phyloP scores from a whole-genome alignment of 2,329 filamentous ascomycete species.

The Neocatenulostroma microsporum region DNA sequence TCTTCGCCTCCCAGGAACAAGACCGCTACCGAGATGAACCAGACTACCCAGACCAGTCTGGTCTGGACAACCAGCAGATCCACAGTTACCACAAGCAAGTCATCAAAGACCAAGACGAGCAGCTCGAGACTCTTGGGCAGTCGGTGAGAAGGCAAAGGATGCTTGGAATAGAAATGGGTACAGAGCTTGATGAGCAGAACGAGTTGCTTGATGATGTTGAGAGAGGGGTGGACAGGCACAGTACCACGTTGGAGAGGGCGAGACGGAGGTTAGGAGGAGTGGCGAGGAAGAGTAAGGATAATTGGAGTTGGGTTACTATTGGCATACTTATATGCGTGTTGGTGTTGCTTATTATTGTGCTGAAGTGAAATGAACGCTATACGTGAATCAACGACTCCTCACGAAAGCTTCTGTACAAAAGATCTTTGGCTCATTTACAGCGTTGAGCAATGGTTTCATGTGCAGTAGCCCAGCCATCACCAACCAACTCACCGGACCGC shows the following conservation, averaged over 20 bases:
- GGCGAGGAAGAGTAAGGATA: conserved; percentile 67
- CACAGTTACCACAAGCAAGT: conserved; percentile 75
- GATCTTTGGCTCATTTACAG: too few relatives aligned
- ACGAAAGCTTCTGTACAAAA: conserved; percentile 85
- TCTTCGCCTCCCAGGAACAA: conserved; percentile 46
- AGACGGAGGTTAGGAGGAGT: conserved; percentile 64
- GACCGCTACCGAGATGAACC: conserved; percentile 62
- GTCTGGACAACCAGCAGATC: conserved; percentile 73
- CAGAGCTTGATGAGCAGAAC: conserved; percentile 88
- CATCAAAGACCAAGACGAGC: conserved; percentile 82
- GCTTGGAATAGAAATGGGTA: conserved; percentile 89
- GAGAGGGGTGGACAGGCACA: conserved; percentile 70
- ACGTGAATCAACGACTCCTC: conserved; percentile 33
- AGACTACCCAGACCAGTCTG: conserved; percentile 43
- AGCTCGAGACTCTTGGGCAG: conserved; percentile 79
- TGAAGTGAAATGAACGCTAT: conserved; percentile 67
- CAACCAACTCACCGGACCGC: too few relatives aligned
- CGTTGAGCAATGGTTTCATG: too few relatives aligned
- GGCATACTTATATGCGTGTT: conserved; percentile 70
- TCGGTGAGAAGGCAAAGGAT: conserved; percentile 85
- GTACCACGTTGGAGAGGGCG: conserved; percentile 66
- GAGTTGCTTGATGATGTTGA: conserved; percentile 86
- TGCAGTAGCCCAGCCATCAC: too few relatives aligned
- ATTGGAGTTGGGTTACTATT: conserved; percentile 81
- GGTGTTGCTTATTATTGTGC: conserved; percentile 70